These are phyloP conservation scores for Pleurotus djamor DNA, from an alignment of 768 basidiomycete species.

Conservation along the genomic window DNA sequence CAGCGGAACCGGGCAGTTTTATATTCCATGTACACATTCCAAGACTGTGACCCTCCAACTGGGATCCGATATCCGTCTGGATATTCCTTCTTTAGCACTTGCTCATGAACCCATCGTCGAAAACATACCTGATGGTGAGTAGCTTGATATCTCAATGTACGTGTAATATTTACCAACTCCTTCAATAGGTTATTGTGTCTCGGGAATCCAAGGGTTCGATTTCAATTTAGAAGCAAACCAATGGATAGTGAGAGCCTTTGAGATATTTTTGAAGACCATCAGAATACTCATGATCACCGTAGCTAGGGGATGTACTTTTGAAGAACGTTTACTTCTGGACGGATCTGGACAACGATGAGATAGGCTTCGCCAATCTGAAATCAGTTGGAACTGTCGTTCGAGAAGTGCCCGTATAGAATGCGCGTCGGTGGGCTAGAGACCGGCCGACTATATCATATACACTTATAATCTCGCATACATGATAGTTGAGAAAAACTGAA, in stretches of 20 bases:
- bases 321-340: conserved; percentile 39
- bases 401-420: no score
- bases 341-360: conserved; percentile 26
- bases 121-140: no score
- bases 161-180: no score
- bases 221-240: neutral
- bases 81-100: conserved; percentile 57
- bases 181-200: neutral
- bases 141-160: no score
- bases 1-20: conserved; percentile 36
- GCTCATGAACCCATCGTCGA: conserved; percentile 37
- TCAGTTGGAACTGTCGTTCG: no score
- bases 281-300: neutral
- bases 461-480: no score
- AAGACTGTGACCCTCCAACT: conserved; percentile 53
- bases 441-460: no score
- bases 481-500: no score
- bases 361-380: conserved; percentile 23
- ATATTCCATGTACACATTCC: conserved; percentile 62
- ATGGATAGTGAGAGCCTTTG: neutral
- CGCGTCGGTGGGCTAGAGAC: no score
- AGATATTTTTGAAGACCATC: neutral
- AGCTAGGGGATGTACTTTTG: conserved; percentile 38
- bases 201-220: neutral
- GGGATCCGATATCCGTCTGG: conserved; percentile 46